A percentile compares a stretch with the other conserved stretches of the same genome.
Conservation (phyloP, 208 protist species). For the Acanthamoeba sp. region DNA sequence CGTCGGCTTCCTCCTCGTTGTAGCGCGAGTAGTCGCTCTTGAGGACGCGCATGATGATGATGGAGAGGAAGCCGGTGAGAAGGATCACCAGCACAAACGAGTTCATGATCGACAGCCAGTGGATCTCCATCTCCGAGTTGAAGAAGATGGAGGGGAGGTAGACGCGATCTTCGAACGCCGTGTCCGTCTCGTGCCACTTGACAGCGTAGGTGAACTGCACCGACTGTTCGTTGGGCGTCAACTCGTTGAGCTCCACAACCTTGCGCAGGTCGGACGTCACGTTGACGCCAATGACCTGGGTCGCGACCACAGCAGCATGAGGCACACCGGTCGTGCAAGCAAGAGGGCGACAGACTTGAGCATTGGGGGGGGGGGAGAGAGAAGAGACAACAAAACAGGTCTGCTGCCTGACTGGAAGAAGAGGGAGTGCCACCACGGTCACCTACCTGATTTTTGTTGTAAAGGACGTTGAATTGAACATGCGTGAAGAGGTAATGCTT, state of each 20-base stretch:
- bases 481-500: constrained; percentile 93
- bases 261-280: constrained; percentile 71
- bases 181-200: constrained; percentile 78
- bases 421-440: not conserved
- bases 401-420: too few species aligned
- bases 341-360: not conserved
- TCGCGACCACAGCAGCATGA: not conserved
- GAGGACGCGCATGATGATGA: constrained; percentile 94
- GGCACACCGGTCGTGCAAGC: not conserved
- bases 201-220: constrained; percentile 85
- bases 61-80: constrained; percentile 92
- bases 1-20: constrained; percentile 88
- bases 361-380: too few species aligned
- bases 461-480: constrained; percentile 91
- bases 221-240: not conserved
- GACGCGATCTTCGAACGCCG: constrained; percentile 71
- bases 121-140: constrained; percentile 91
- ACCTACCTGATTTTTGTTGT: constrained; percentile 88
- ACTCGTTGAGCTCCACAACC: constrained; percentile 4
- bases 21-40: constrained; percentile 93
- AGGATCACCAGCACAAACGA: constrained; percentile 94
- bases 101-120: constrained; percentile 96
- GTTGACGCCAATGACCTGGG: constrained; percentile 80
- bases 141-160: constrained; percentile 78
- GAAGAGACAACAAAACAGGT: not conserved